phyloP scores from a whole-genome alignment of 2,329 filamentous ascomycete genomes.

The Rhynchosporium secalis region DNA sequence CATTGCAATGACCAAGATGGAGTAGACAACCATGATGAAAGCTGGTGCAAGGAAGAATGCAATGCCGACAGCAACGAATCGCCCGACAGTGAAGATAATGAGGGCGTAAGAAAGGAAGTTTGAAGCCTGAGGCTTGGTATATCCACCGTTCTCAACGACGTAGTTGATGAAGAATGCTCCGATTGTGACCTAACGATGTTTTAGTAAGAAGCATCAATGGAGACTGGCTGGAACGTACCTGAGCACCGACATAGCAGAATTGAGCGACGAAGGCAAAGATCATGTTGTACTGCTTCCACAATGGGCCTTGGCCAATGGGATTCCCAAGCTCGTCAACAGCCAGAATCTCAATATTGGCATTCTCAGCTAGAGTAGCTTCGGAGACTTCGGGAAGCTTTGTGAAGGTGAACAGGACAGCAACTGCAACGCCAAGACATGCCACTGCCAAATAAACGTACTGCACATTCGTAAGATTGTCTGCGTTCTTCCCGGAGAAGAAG shows the following conservation, averaged over 20 bases:
- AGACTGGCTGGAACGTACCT: neutral
- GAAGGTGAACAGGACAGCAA: slow-evolving; percentile 68
- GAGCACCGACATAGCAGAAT: slow-evolving; percentile 76
- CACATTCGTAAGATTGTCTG: slow-evolving; percentile 71
- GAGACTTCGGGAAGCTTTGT: slow-evolving; percentile 63
- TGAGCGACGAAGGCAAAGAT: slow-evolving; percentile 77
- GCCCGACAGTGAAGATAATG: slow-evolving; percentile 69
- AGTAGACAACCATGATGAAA: slow-evolving; percentile 64
- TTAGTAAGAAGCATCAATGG: neutral
- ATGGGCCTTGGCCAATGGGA: slow-evolving; percentile 48
- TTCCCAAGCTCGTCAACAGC: slow-evolving; percentile 53
- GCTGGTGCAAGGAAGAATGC: slow-evolving; percentile 47
- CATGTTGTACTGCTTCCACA: slow-evolving; percentile 70
- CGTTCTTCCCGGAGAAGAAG: slow-evolving; percentile 60
- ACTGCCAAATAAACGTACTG: slow-evolving; percentile 84
- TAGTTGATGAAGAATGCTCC: slow-evolving; percentile 75
- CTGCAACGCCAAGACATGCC: slow-evolving; percentile 67
- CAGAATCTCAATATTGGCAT: slow-evolving; percentile 45
- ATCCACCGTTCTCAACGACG: slow-evolving; percentile 56
- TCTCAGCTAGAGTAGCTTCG: slow-evolving; percentile 47
- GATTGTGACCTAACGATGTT: slow-evolving; percentile 49
- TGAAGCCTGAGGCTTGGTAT: slow-evolving; percentile 54
- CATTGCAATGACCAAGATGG: slow-evolving; percentile 50
- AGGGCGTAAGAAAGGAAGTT: slow-evolving; percentile 75
- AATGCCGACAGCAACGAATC: slow-evolving; percentile 62